Evolutionary conservation across 257 asterid species (phyloP).

Genomic region (Solanum acaule): DNA sequence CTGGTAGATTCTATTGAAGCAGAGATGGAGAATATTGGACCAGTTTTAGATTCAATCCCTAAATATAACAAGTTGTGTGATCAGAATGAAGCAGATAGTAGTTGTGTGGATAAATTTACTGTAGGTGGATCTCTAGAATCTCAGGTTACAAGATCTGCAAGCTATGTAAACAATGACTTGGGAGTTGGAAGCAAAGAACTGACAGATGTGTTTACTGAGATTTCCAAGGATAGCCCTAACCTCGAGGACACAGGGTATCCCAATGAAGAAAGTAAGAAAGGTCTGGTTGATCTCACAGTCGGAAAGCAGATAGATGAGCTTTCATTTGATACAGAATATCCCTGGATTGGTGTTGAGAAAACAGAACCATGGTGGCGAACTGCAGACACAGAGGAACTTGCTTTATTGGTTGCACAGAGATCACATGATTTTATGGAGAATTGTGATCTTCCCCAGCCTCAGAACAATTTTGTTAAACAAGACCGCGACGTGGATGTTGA

Average conservation of each 20-base stretch:
- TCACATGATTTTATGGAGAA: slow-evolving; percentile 54
- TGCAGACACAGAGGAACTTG: slow-evolving; percentile 67
- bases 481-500: slow-evolving; percentile 16
- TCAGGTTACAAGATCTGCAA: slow-evolving; percentile 9
- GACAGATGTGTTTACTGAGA: not conserved
- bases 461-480: slow-evolving; percentile 26
- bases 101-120: slow-evolving; percentile 10
- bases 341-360: slow-evolving; percentile 41
- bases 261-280: slow-evolving; percentile 13
- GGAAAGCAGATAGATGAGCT: slow-evolving; percentile 26
- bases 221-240: slow-evolving; percentile 5
- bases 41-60: slow-evolving; percentile 5
- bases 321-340: slow-evolving; percentile 28
- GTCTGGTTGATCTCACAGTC: slow-evolving; percentile 15
- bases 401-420: slow-evolving; percentile 52
- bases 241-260: slow-evolving; percentile 11
- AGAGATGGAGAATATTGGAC: slow-evolving; percentile 17
- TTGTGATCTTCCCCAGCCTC: slow-evolving; percentile 86
- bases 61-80: not conserved
- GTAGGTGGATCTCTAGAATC: slow-evolving; percentile 11
- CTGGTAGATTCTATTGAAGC: slow-evolving; percentile 15
- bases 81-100: slow-evolving; percentile 14
- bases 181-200: slow-evolving; percentile 9
- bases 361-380: slow-evolving; percentile 84
- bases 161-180: slow-evolving; percentile 13